Evolutionary conservation across 2,329 filamentous ascomycete genomes (phyloP), one percentile per base, ranked within the genome.

Genomic region (Monosporascus sp.): DNA sequence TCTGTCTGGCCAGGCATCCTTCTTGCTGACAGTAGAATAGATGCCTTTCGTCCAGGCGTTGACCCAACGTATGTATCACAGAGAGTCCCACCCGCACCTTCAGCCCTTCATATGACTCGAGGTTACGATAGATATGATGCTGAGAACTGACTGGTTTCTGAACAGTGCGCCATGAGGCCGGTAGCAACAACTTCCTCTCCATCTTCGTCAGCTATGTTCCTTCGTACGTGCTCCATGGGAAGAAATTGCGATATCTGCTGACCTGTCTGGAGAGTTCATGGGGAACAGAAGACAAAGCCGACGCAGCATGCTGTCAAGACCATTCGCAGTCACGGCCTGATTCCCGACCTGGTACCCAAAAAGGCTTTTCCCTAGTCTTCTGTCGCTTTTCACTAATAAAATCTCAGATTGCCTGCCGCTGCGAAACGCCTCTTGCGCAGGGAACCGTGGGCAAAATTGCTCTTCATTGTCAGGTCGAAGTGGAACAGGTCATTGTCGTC

Each of bases 231-330:
- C 27, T 31, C 27, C 27, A 31, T 31, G 27, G 3, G 27, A 31
- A 31, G 9, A 31, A 11, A 31, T 11, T 14, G 27, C 9, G 27
- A 14, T 31, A 1, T 31, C 27, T 31, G 9, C 27, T 31, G 9
- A 31, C 27, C 27, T 31, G 3, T 31, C 27, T 14, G 9, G 9
- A 14, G 27, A 31, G 9, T 31, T 31, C 27, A 80, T 54, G 80
- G 80, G 44, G 80, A 97, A 76, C 86, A 96, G 71, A 97, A 97
- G 82, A 97, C 92, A 9, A 97, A 97, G 75, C 94, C 94, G 0
- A 99, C 94, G 0, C 94, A 99, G 70, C 84, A 90, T 63, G 90
- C 93, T 25, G 90, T 97, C 64, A 87, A 87, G 66, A 84, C 88
- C 63, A 85, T 92, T 57, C 87, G 93, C 58, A 92, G 88, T 66